phyloP scores from a whole-genome alignment of 169 alveolate species.

The Theileria annulata region DNA sequence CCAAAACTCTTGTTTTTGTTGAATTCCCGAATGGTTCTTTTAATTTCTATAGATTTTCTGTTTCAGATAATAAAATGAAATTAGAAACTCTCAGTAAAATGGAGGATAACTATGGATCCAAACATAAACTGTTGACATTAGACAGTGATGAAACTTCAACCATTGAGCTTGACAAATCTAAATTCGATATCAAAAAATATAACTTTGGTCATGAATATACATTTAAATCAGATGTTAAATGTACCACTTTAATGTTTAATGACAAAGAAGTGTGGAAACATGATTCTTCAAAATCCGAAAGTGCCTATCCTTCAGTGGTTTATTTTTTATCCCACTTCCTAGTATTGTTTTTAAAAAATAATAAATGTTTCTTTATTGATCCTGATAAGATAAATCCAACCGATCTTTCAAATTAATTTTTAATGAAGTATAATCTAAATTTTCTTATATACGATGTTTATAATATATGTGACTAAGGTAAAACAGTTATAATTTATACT shows the following conservation, averaged over 20 bases:
- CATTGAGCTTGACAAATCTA: not conserved
- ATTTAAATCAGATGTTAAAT: not conserved
- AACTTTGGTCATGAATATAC: not conserved
- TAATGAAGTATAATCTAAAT: not conserved
- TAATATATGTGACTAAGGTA: not conserved
- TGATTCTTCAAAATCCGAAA: not conserved
- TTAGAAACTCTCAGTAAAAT: not conserved
- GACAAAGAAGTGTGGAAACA: not conserved
- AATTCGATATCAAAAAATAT: not conserved
- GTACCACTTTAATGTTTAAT: not conserved
- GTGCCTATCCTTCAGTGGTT: not conserved
- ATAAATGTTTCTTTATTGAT: not conserved
- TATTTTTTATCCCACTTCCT: not conserved
- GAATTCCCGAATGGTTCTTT: not conserved
- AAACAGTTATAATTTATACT: not conserved
- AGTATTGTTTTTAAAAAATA: not conserved
- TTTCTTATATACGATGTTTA: not conserved
- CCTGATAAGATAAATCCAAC: not conserved
- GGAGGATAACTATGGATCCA: not conserved
- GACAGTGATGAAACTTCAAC: not conserved
- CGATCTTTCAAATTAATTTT: not conserved
- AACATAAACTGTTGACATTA: not conserved
- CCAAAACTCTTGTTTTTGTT: not conserved
- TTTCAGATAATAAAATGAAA: slow-evolving; percentile 1
- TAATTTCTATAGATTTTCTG: slow-evolving; percentile 5